phyloP scores from a whole-genome alignment of 2,329 filamentous ascomycete species.

The Curvularia spicifera region DNA sequence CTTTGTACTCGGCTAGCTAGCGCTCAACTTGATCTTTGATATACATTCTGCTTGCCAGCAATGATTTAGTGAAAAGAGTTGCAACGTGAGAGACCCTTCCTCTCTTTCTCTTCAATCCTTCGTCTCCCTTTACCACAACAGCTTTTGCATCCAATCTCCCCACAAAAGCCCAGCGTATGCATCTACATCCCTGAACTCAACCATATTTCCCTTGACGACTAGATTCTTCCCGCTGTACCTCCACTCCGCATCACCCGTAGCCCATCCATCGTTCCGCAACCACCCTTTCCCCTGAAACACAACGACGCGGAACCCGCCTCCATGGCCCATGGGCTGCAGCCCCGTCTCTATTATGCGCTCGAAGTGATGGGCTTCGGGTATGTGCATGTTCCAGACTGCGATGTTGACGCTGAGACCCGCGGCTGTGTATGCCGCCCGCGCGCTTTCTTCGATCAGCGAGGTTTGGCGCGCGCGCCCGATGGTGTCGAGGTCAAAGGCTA shows the following conservation, averaged over 20 bases:
- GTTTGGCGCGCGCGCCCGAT: slow-evolving; percentile 12
- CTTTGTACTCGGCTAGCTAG: neutral
- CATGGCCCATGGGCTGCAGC: slow-evolving; percentile 8
- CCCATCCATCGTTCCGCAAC: slow-evolving; percentile 1
- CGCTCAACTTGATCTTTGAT: slow-evolving; percentile 1
- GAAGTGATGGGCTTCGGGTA: slow-evolving; percentile 14
- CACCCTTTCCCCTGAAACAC: slow-evolving; percentile 9
- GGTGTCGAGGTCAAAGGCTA: slow-evolving; percentile 13
- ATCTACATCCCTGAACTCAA: slow-evolving; percentile 1
- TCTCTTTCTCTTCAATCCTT: neutral
- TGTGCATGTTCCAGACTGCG: slow-evolving; percentile 18
- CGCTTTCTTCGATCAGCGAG: slow-evolving; percentile 7
- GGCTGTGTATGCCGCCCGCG: neutral
- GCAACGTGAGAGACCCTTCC: neutral
- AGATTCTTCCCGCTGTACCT: neutral
- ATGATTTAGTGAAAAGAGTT: neutral
- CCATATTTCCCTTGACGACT: neutral
- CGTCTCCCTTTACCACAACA: neutral
- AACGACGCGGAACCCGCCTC: slow-evolving; percentile 9
- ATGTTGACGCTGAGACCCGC: slow-evolving; percentile 4
- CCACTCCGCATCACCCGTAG: neutral
- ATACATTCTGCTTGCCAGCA: neutral
- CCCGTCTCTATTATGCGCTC: slow-evolving; percentile 10
- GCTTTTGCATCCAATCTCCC: neutral
- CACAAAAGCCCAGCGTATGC: neutral